Base-by-base conservation (phyloP, 257 asterid species). In the Voacanga thouarsii region DNA sequence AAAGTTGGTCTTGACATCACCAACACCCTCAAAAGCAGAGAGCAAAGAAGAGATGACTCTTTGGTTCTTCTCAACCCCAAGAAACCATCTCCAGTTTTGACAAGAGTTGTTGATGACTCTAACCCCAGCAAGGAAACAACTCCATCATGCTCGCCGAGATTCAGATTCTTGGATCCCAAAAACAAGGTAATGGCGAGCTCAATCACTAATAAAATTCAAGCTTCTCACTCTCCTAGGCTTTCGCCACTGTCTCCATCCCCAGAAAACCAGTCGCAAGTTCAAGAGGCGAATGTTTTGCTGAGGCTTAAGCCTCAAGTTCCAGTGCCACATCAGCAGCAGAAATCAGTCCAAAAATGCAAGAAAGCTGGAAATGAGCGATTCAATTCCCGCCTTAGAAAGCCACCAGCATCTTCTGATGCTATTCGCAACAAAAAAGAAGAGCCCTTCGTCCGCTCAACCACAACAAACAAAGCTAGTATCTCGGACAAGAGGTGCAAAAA, bases 1-100 rank as follows among this genome's bases (percentile, higher is more conserved):
- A 92, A 83, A 85, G 86, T 81, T 72, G 96, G 94, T 10, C 79
- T 67, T 8, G 97, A 92, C 70, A 87, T 91, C 33, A 89, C 97
- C 30, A 92, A 90, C 82, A 68, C 84, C 0, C 45, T 71, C 56
- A 85, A 80, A 71, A 77, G 78, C 49, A 73, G 77, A 41, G n/a
- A 49, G 73, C 45, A 79, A 75, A 59, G 77, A 53, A 73, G 47
- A 50, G 77, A 73, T 50, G 92, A 88, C 71, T 83, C 83, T 75
- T 89, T 88, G 16, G 81, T 85, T 26, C 85, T 84, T 49, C 88
- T 84, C 49, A 90, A 92, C 77, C 88, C 85, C 64, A 84, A 59
- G 72, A 83, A 44, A 81, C 78, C 69, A 28, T 45, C 80, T 53
- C 50, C 53, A 6, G 50, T 14, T 43, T 41, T 43, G 56, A 71